Conservation (phyloP, 164 flowering plant species). For the Vitis labrusca region DNA sequence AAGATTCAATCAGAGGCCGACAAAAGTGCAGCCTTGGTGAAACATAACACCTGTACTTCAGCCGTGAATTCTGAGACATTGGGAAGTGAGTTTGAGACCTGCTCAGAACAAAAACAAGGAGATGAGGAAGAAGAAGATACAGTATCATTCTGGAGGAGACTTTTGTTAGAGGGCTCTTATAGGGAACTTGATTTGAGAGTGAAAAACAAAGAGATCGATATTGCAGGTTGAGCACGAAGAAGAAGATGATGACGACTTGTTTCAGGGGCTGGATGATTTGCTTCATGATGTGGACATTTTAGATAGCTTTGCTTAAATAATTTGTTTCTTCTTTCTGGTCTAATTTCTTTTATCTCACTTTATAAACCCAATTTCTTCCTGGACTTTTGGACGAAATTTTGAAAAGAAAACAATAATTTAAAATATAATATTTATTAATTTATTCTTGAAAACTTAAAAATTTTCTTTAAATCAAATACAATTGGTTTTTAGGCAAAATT, state of each 20-base stretch:
- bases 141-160: conserved; percentile 8
- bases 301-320: background rate
- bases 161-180: conserved; percentile 5
- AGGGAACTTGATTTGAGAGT: background rate
- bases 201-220: background rate
- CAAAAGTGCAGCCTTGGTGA: background rate
- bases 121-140: background rate
- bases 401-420: too few species aligned
- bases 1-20: background rate
- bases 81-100: background rate
- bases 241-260: too few species aligned
- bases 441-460: too few species aligned
- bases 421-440: too few species aligned
- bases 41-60: background rate
- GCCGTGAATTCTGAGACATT: background rate
- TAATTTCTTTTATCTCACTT: too few species aligned
- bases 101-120: background rate
- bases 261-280: background rate
- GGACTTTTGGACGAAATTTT: too few species aligned
- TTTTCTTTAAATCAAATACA: too few species aligned
- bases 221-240: too few species aligned
- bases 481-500: too few species aligned
- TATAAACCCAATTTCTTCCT: too few species aligned
- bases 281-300: conserved; percentile 3
- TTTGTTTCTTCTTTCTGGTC: background rate